Evolutionary conservation across 2,329 filamentous ascomycete species (phyloP).

Genomic region (Penicillium sp.): DNA sequence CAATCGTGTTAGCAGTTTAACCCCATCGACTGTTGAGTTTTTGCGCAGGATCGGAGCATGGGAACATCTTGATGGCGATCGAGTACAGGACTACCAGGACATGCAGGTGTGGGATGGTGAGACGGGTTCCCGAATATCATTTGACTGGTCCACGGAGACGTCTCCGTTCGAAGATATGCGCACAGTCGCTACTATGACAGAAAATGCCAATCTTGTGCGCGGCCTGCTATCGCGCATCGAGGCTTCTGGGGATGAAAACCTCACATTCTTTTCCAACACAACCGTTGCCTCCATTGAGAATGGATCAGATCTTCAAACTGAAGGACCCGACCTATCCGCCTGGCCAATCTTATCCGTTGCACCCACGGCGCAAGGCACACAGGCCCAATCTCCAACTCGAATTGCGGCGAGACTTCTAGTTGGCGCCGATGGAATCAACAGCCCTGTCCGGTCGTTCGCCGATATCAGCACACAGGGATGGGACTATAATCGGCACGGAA

Average conservation of each 20-base stretch:
- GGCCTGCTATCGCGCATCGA: constrained; percentile 74
- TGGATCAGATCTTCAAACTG: constrained; percentile 65
- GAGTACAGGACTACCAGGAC: constrained; percentile 86
- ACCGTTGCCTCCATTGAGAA: constrained; percentile 79
- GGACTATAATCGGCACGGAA: constrained; percentile 89
- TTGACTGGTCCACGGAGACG: constrained; percentile 69
- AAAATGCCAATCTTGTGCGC: constrained; percentile 87
- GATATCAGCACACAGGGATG: constrained; percentile 84
- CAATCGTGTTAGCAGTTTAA: constrained; percentile 94
- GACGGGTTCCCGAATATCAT: constrained; percentile 83
- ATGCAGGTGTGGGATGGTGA: constrained; percentile 99
- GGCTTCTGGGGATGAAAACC: constrained; percentile 61
- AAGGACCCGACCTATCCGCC: constrained; percentile 74
- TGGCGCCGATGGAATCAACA: constrained; percentile 93
- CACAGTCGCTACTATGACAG: constrained; percentile 93
- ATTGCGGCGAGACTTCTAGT: constrained; percentile 84
- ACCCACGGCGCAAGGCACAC: constrained; percentile 46
- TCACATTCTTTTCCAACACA: constrained; percentile 75
- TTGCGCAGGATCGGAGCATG: constrained; percentile 84
- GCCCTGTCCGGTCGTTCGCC: constrained; percentile 86
- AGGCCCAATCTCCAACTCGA: constrained; percentile 46
- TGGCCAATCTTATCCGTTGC: constrained; percentile 85
- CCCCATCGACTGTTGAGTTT: constrained; percentile 82
- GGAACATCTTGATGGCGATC: constrained; percentile 71
- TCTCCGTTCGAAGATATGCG: constrained; percentile 53